phyloP scores from a whole-genome alignment of 2,329 filamentous ascomycete genomes.

The Epichloe bromicola region DNA sequence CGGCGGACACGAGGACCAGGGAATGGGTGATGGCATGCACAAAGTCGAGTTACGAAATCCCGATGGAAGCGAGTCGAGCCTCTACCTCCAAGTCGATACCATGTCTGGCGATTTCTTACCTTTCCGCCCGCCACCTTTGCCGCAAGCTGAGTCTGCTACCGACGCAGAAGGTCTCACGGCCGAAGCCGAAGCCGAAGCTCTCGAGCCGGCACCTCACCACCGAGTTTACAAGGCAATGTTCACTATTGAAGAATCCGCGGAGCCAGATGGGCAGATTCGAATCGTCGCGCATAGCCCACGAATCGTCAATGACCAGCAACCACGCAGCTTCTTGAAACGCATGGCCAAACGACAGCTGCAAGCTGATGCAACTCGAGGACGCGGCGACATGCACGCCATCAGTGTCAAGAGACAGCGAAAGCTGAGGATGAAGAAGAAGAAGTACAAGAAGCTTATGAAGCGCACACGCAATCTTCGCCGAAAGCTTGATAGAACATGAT shows the following conservation, averaged over 20 bases:
- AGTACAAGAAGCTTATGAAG: constrained; percentile 99
- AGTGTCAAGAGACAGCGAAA: constrained; percentile 87
- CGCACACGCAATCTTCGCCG: constrained; percentile 77
- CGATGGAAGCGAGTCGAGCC: constrained; percentile 42
- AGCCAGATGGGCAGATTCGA: constrained; percentile 44
- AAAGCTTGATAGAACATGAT: constrained; percentile 59
- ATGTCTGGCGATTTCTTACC: constrained; percentile 61
- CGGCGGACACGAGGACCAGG: constrained; percentile 26
- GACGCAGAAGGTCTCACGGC: constrained; percentile 23
- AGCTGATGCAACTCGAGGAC: constrained; percentile 40
- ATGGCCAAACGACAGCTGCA: constrained; percentile 51
- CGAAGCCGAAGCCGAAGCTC: constrained; percentile 19
- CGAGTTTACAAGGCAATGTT: constrained; percentile 51
- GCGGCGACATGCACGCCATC: constrained; percentile 59
- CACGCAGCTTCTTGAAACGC: constrained; percentile 54
- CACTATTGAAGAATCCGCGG: constrained; percentile 53
- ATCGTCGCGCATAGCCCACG: constrained; percentile 48
- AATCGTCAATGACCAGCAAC: constrained; percentile 36
- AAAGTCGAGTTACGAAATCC: constrained; percentile 41
- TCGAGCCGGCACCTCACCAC: constrained; percentile 29
- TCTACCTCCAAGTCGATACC: constrained; percentile 55
- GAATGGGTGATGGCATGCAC: constrained; percentile 31
- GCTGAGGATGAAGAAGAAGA: constrained; percentile 99
- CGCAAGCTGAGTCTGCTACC: constrained; percentile 41
- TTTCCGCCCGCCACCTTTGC: constrained; percentile 75